Conservation (phyloP, 805 yeast species). For the Saccharomyces paradoxus region DNA sequence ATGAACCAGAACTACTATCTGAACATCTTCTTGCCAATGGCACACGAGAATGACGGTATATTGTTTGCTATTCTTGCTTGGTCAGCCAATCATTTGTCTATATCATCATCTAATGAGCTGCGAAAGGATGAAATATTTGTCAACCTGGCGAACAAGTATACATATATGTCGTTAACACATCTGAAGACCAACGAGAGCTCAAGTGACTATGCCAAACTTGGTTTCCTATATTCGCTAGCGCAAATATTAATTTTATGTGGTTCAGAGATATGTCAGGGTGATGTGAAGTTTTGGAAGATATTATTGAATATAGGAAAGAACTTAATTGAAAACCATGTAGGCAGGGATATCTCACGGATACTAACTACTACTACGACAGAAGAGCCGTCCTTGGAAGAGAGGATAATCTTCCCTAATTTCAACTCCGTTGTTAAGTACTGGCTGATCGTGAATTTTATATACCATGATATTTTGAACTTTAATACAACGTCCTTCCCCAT, state of each 20-base stretch:
- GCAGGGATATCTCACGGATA: constrained; percentile 33
- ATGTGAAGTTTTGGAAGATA: constrained; percentile 65
- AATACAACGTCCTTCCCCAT: constrained; percentile 60
- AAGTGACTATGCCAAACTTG: background rate
- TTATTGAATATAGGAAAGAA: constrained; percentile 60
- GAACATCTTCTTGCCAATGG: constrained; percentile 46
- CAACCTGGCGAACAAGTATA: constrained; percentile 17
- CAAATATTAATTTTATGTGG: constrained; percentile 60
- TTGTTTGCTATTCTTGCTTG: constrained; percentile 50
- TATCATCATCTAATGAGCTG: constrained; percentile 6
- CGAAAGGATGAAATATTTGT: constrained; percentile 9
- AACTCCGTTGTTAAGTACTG: constrained; percentile 40
- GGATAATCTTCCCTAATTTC: constrained; percentile 1
- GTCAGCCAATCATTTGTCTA: constrained; percentile 35
- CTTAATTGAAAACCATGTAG: constrained; percentile 54
- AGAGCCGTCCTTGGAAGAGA: background rate
- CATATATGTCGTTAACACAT: constrained; percentile 12
- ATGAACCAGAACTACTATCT: constrained; percentile 43
- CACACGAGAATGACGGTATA: constrained; percentile 41
- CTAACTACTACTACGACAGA: constrained; percentile 40
- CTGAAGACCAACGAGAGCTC: constrained; percentile 6
- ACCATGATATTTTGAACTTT: constrained; percentile 67
- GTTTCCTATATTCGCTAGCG: constrained; percentile 37
- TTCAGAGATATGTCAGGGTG: constrained; percentile 80
- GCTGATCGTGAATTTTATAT: constrained; percentile 70